phyloP scores from a whole-genome alignment of 331 rosid genomes.

The Malus hybrid region DNA sequence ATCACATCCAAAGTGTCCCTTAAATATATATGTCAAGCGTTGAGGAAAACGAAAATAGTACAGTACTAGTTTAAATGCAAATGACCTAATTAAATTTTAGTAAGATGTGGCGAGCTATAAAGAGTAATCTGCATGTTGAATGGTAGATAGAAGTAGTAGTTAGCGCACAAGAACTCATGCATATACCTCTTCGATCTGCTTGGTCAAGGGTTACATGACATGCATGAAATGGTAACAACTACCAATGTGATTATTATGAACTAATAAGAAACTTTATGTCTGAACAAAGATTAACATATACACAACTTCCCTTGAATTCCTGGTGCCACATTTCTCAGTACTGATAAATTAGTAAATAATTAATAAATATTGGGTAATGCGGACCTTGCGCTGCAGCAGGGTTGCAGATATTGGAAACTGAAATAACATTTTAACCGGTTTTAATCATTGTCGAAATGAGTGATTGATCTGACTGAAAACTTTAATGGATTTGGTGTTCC shows the following conservation, averaged over 20 bases:
- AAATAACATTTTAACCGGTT: not conserved
- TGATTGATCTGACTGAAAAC: not conserved
- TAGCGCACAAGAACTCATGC: not conserved
- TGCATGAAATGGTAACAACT: conserved; percentile 2
- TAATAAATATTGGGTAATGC: not conserved
- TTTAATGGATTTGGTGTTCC: not conserved
- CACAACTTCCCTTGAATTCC: not conserved
- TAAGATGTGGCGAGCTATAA: not conserved
- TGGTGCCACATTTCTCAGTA: not conserved
- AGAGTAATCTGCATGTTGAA: not conserved
- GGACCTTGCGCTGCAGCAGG: not conserved
- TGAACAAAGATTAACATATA: too few species aligned
- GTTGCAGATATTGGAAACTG: not conserved
- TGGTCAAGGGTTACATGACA: not conserved
- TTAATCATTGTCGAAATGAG: not conserved
- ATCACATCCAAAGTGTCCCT: too few species aligned
- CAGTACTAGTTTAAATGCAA: not conserved
- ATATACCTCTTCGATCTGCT: not conserved
- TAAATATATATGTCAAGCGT: too few species aligned
- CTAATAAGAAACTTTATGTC: not conserved
- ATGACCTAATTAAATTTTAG: not conserved
- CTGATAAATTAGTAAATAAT: not conserved
- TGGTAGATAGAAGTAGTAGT: conserved; percentile 1
- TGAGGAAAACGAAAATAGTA: not conserved
- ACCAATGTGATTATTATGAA: not conserved